Percentiles rank a stretch among this genome's conserved stretches.
These are phyloP conservation scores for Coniochaeta hoffmannii DNA, from an alignment of 2,329 filamentous ascomycete genomes.

Conservation along the genomic window DNA sequence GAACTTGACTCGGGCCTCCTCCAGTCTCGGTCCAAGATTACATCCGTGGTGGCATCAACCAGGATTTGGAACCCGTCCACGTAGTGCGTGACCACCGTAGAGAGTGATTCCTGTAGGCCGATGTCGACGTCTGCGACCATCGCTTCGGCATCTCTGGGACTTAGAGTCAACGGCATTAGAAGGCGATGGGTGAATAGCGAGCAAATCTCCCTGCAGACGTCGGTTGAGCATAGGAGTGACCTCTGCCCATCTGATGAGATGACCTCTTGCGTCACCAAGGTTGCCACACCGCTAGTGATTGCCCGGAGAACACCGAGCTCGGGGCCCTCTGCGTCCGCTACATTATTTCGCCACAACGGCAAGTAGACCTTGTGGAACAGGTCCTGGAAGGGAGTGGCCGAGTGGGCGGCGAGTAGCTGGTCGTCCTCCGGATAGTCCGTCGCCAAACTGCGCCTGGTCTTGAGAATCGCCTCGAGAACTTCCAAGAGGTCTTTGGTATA, in stretches of 20 bases:
- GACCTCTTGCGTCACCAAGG: conserved; percentile 33
- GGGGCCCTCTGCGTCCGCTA: conserved; percentile 23
- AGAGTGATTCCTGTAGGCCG: conserved; percentile 32
- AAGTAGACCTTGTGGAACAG: conserved; percentile 38
- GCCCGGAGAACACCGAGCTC: conserved; percentile 33
- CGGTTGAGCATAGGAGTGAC: conserved; percentile 24
- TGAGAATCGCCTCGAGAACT: conserved; percentile 43
- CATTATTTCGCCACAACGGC: conserved; percentile 24
- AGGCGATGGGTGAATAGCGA: conserved; percentile 12
- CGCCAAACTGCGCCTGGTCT: conserved; percentile 33
- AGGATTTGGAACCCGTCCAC: conserved; percentile 27
- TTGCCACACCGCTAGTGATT: conserved; percentile 37
- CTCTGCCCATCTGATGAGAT: conserved; percentile 12
- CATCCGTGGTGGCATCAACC: conserved; percentile 15
- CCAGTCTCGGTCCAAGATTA: conserved; percentile 18
- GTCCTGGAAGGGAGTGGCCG: conserved; percentile 27
- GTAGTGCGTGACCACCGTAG: conserved; percentile 28
- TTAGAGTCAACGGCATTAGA: conserved; percentile 17
- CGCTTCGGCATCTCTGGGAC: conserved; percentile 9
- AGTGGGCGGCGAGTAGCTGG: conserved; percentile 26
- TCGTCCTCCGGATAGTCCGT: conserved; percentile 23
- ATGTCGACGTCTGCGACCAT: conserved; percentile 21
- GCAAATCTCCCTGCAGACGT: conserved; percentile 30
- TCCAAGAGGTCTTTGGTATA: conserved; percentile 46
- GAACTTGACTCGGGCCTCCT: conserved; percentile 12